Evolutionary conservation across 495 filamentous ascomycete genomes (phyloP), one percentile per base, ranked within the genome.

Genomic region (Xanthoparmelia taractica): DNA sequence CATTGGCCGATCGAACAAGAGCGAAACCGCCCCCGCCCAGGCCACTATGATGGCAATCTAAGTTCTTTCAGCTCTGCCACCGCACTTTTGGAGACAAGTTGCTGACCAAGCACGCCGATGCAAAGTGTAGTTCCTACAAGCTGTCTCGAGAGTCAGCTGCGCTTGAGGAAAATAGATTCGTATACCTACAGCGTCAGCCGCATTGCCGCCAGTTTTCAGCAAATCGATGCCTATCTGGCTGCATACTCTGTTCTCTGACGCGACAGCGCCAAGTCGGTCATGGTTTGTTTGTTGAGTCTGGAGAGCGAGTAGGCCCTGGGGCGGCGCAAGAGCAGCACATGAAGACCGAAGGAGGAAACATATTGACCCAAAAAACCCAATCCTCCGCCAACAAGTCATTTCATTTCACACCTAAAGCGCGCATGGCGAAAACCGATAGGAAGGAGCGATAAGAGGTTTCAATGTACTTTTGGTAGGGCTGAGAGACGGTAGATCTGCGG

Each of bases 21-120:
- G 87, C 85, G 73, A 96, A 95, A 1, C 92, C 91, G 23, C 92
- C 92, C 2, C 92, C 92, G 8, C 90, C 90, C 41, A 95, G 85
- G 29, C 90, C 90, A 37, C 87, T 90, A 73, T 96, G 91, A 66
- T 93, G 89, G 12, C 68, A 61, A 36, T 56, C 72, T 47, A 71
- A 69, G 10, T 72, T 65, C 65, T 62, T 18, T 64, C 63, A 17
- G 71, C 64, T 55, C 38, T 17, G 29, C 36, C n/a, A 48, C 47
- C 38, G 20, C 38, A 38, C 61, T 45, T 20, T 33, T 27, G 6
- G 29, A 38, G 7, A 48, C 23, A 23, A 23, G 47, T 64, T 73
- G 15, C 68, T 56, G 65, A 81, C 87, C 87, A 61, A 85, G 78
- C 6, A 89, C 87, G 10, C 89, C 89, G 34, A 90, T 82, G 54